Evolutionary conservation across 1,139 yeast genomes (phyloP).

Genomic region (Scheffersomyces cryptocercus): DNA sequence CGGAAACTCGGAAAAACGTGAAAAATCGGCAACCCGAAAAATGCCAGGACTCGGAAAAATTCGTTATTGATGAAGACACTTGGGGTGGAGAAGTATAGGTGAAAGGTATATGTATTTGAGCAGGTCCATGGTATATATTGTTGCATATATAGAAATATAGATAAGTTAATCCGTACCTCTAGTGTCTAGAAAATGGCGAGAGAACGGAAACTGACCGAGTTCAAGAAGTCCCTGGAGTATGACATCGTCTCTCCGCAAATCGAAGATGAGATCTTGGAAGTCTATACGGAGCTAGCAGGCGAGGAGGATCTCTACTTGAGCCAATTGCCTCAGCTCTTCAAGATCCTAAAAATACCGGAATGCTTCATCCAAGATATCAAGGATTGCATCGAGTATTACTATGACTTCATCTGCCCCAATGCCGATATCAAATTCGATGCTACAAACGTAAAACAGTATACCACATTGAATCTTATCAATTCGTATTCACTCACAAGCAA

Average conservation of each 20-base stretch:
- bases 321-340: constrained; percentile 27
- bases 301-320: constrained; percentile 32
- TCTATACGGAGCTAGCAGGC: constrained; percentile 25
- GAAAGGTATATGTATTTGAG: no score
- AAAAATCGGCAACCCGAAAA: no score
- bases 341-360: constrained; percentile 27
- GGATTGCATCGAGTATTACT: constrained; percentile 36
- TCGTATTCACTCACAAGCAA: constrained; percentile 32
- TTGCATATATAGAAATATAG: no score
- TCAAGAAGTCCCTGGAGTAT: constrained; percentile 13
- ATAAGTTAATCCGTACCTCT: no score
- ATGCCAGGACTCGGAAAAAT: no score
- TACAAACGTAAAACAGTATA: constrained; percentile 21
- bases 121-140: no score
- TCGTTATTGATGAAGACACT: no score
- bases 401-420: constrained; percentile 22
- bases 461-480: constrained; percentile 28
- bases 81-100: no score
- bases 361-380: constrained; percentile 37
- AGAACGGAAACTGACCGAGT: not conserved
- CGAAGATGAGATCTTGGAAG: constrained; percentile 38
- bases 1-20: no score
- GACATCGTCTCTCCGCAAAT: constrained; percentile 16
- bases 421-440: constrained; percentile 8
- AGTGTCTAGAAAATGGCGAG: not conserved